Evolutionary conservation across 306 rosid species (phyloP), one percentile per base, ranked within the genome.

Genomic region (Trifolium fragiferum): DNA sequence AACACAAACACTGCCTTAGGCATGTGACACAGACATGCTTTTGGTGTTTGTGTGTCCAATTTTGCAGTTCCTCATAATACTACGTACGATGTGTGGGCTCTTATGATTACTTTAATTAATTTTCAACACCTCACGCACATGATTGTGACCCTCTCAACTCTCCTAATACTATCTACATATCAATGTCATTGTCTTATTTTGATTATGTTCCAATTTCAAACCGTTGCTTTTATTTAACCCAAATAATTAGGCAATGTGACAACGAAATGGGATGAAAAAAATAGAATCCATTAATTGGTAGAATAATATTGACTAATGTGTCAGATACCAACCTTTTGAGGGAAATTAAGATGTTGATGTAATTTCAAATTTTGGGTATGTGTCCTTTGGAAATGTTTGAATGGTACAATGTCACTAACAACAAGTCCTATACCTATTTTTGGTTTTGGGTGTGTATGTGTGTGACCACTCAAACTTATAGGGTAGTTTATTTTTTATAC

Each of bases 1-100:
- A 41, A 32, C 80, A 58, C 84, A 53, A 35, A 32, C 53, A 30
- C 37, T 63, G 68, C 43, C 70, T 75, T 33, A 76, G 75, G 75
- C 82, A 81, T 76, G 85, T 81, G 85, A 72, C 82, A 72, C 81
- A 70, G 51, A 72, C 81, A 81, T 81, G 79, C 78, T 72, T 76
- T 76, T 76, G 78, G 76, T 75, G 69, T 62, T 41, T 80, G 64
- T 64, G 73, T 76, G 78, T 70, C 81, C 78, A 47, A 35, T 76
- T 76, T 76, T 62, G 75, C 84, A 70, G 81, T 81, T 76, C 23
- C 75, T 76, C 78, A 76, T 71, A 54, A 81, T 76, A 66, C 20
- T 72, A 66, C 64, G 85, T 76, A 76, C 81, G 51, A 58, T 76
- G 35, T 76, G 78, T 66, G 81, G 78, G 71, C 78, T 71, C 78